Evolutionary conservation across 129 eudicot species (phyloP), one percentile per base, ranked within the genome.

Genomic region (Artemisia tridentata): DNA sequence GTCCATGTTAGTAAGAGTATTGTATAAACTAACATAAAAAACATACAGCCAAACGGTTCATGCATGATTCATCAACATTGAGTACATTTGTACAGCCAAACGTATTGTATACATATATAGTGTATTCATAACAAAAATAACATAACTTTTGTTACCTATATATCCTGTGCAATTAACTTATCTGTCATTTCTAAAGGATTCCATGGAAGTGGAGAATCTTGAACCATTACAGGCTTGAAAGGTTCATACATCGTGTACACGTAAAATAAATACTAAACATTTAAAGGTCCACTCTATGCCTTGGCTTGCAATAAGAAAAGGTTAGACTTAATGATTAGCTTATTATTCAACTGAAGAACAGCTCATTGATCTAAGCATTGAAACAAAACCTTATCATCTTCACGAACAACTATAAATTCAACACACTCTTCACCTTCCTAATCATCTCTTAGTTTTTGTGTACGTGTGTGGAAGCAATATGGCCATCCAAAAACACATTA

Each of bases 401-500:
- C 10, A 29, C 34, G 34, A 3, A 41, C 38, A 47, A n/a, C 43
- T 75, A 75, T 75, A 74, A 75, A 75, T 41, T 17, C 38, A 75
- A 21, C 41, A 8, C 49, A 11, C 8, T 27, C 13, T 13, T 23
- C n/a, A 41, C 12, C 41, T 34, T 75, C 52, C 14, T 23, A 55
- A 66, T 43, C 73, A 75, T 75, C 79, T 45, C 20, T 56, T 43
- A 6, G 27, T 25, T 34, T 7, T 13, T 43, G 65, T 20, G 66
- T 45, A 16, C 13, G 14, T 51, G 47, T 20, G 68, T 56, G 41
- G 20, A 76, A 52, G 48, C 31, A 69, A 61, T 25, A 76, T 68
- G 84, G 60, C 78, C 16, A 27, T 14, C 57, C 25, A 45, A 65
- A 83, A 76, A 59, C 71, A 52, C 56, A 41, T 67, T 43, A 49